These are phyloP conservation scores for Limonium bicolor DNA, from an alignment of 148 eudicot species.

Conservation along the genomic window DNA sequence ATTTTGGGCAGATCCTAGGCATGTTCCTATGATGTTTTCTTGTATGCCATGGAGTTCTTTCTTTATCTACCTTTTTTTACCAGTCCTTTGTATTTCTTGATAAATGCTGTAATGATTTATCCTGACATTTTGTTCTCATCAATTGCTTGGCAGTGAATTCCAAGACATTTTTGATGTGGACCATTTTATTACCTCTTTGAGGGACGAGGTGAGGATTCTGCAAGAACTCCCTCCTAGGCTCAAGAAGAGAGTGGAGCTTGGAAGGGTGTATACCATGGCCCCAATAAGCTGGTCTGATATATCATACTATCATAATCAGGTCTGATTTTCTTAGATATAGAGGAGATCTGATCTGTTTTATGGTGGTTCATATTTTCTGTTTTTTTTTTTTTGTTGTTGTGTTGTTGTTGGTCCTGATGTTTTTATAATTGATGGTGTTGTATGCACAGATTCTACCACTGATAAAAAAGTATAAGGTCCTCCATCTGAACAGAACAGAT, in stretches of 20 bases:
- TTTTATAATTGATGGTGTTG: background rate
- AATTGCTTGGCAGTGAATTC: slow-evolving; percentile 79
- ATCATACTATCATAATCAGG: slow-evolving; percentile 76
- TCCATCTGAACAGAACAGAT: slow-evolving; percentile 86
- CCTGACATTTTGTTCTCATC: slow-evolving; percentile 5
- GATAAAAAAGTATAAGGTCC: slow-evolving; percentile 61
- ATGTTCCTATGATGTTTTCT: slow-evolving; percentile 22
- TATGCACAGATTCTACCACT: slow-evolving; percentile 57
- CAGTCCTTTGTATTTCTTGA: background rate
- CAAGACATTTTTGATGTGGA: slow-evolving; percentile 90
- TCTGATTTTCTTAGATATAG: too few species aligned
- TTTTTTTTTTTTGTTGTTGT: too few species aligned
- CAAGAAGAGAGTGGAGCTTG: slow-evolving; percentile 62
- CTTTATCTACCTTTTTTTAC: background rate
- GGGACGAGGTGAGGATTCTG: slow-evolving; percentile 81
- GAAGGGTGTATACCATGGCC: slow-evolving; percentile 55
- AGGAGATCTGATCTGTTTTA: too few species aligned
- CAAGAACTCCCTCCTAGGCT: slow-evolving; percentile 81
- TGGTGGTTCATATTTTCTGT: too few species aligned
- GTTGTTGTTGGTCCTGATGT: background rate
- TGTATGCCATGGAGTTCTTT: slow-evolving; percentile 12
- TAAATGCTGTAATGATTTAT: background rate
- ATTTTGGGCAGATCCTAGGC: slow-evolving; percentile 99
- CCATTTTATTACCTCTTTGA: slow-evolving; percentile 73
- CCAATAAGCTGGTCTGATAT: slow-evolving; percentile 94